These are phyloP conservation scores for Colletotrichum tropicale DNA, from an alignment of 2,329 filamentous ascomycete species.

Conservation along the genomic window DNA sequence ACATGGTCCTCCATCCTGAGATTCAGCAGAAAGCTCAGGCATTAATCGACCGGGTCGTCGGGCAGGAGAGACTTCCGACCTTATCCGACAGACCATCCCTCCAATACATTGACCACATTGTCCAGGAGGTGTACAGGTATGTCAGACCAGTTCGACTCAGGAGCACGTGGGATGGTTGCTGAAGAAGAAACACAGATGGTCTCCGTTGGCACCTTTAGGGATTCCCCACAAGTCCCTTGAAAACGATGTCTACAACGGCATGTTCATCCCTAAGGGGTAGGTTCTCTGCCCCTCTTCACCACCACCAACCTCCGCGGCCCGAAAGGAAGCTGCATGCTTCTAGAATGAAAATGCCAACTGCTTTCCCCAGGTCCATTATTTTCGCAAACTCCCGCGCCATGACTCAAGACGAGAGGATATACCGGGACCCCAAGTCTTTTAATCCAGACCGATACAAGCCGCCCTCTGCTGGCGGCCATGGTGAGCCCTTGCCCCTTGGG, in stretches of 20 bases:
- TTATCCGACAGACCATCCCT: constrained; percentile 49
- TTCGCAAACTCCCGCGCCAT: constrained; percentile 50
- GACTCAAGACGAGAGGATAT: constrained; percentile 43
- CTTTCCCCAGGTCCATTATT: constrained; percentile 33
- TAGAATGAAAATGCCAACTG: constrained; percentile 8
- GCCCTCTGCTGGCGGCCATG: constrained; percentile 24
- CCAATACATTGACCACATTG: constrained; percentile 37
- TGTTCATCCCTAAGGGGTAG: constrained; percentile 59
- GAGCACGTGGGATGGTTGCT: neutral
- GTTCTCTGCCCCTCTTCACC: neutral
- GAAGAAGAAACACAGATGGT: constrained; percentile 37
- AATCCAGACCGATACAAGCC: constrained; percentile 50
- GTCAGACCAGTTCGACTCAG: neutral
- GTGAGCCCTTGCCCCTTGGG: constrained; percentile 50
- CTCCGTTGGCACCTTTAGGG: constrained; percentile 50
- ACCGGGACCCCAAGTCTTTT: constrained; percentile 46
- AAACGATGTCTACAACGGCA: constrained; percentile 62
- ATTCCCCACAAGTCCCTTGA: constrained; percentile 59
- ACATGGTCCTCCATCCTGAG: constrained; percentile 34
- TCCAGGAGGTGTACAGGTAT: constrained; percentile 43
- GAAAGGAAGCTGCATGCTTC: constrained; percentile 9
- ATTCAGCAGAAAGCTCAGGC: constrained; percentile 50
- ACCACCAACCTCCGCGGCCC: neutral
- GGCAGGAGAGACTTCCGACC: constrained; percentile 46
- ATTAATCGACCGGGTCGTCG: constrained; percentile 51